Percentiles rank a stretch among this genome's conserved stretches.
Conservation (phyloP, 176 grass and related monocot genomes). For the Metroxylon sagu region DNA sequence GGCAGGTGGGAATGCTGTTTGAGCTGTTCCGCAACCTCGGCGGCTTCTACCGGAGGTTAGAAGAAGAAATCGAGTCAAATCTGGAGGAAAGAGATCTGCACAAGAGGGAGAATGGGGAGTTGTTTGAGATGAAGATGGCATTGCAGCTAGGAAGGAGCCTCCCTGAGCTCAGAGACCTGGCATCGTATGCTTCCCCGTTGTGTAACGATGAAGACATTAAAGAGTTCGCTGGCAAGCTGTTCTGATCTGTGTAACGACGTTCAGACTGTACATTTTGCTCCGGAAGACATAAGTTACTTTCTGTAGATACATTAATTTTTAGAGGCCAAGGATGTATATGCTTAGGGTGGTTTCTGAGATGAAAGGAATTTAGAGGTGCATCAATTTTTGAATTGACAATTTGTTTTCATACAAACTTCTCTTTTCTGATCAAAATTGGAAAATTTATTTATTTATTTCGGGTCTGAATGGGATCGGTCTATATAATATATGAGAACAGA, state of each 20-base stretch:
- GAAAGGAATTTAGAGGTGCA: too few relatives aligned
- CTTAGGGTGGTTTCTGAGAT: too few relatives aligned
- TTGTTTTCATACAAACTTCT: too few relatives aligned
- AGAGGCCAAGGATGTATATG: too few relatives aligned
- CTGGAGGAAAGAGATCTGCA: background rate
- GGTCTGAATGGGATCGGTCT: too few relatives aligned
- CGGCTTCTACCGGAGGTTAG: background rate
- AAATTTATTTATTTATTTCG: too few relatives aligned
- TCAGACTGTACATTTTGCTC: too few relatives aligned
- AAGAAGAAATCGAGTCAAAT: background rate
- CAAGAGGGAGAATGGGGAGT: background rate
- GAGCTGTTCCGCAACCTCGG: conserved; percentile 21
- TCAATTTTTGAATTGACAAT: too few relatives aligned
- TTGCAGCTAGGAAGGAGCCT: conserved; percentile 2
- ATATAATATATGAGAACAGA: too few relatives aligned
- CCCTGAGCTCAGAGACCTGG: background rate
- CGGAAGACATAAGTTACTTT: too few relatives aligned
- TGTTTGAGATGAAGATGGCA: background rate
- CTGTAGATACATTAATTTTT: too few relatives aligned
- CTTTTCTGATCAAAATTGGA: too few relatives aligned
- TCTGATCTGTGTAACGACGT: background rate
- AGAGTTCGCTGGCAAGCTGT: background rate
- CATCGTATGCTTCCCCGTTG: background rate
- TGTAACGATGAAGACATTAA: background rate
- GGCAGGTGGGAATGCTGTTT: conserved; percentile 58